phyloP scores from a whole-genome alignment of 495 filamentous ascomycete genomes.

The Cetradonia linearis region DNA sequence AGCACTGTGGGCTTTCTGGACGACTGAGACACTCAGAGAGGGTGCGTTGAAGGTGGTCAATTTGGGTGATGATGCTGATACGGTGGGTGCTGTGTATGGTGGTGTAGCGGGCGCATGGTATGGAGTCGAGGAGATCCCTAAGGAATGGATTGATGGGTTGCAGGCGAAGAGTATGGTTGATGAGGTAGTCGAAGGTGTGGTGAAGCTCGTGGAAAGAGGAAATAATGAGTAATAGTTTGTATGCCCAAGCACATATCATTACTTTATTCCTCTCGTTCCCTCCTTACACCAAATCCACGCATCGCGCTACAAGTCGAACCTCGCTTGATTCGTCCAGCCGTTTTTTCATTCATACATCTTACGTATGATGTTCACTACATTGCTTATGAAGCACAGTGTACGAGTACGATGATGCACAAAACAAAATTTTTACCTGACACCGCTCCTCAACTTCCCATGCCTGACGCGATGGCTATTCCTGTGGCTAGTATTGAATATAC shows the following conservation, averaged over 20 bases:
- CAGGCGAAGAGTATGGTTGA: constrained; percentile 21
- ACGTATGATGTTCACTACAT: no score
- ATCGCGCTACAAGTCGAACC: no score
- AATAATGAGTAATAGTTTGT: no score
- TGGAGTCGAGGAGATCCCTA: constrained; percentile 31
- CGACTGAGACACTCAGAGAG: constrained; percentile 31
- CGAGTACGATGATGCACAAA: no score
- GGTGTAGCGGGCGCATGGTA: constrained; percentile 40
- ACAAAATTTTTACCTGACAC: no score
- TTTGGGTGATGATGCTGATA: constrained; percentile 42
- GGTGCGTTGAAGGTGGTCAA: constrained; percentile 39
- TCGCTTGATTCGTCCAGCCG: no score
- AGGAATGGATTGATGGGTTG: constrained; percentile 31
- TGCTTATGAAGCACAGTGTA: no score
- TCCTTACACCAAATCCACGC: no score
- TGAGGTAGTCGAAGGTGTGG: constrained; percentile 14
- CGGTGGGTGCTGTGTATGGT: constrained; percentile 41
- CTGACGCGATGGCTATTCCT: neutral
- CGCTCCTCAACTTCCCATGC: no score
- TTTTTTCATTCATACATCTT: no score
- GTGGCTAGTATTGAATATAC: neutral
- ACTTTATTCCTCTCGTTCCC: no score
- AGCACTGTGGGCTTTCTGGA: constrained; percentile 40
- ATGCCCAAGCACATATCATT: no score
- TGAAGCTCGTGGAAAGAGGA: neutral